phyloP scores from a whole-genome alignment of 2,329 filamentous ascomycete genomes.

The Aspergillus novofumigatus region DNA sequence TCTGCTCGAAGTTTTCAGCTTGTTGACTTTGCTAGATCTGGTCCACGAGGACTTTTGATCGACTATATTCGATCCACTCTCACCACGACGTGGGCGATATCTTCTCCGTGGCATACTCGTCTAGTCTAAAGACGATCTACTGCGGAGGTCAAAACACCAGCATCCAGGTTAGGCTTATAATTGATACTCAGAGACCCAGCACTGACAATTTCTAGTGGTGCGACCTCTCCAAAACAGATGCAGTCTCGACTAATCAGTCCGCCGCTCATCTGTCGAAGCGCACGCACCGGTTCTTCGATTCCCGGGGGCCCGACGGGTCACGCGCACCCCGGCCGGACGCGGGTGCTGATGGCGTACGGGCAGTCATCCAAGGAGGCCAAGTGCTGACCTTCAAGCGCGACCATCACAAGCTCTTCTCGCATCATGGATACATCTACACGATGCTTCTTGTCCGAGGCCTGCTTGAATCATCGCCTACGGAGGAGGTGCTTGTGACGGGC shows the following conservation, averaged over 20 bases:
- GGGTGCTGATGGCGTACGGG: constrained; percentile 47
- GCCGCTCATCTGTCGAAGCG: constrained; percentile 69
- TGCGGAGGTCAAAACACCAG: constrained; percentile 91
- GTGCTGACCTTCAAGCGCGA: constrained; percentile 76
- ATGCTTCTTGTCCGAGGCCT: constrained; percentile 81
- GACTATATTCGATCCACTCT: constrained; percentile 86
- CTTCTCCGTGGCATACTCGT: constrained; percentile 88
- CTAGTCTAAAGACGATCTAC: constrained; percentile 75
- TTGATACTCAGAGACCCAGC: neutral
- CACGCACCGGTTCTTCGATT: constrained; percentile 90
- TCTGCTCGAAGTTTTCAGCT: constrained; percentile 3
- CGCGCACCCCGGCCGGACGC: constrained; percentile 69
- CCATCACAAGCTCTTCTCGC: constrained; percentile 82
- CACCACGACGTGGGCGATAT: constrained; percentile 93
- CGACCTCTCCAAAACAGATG: constrained; percentile 60
- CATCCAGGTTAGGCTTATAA: constrained; percentile 61
- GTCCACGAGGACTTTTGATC: constrained; percentile 70
- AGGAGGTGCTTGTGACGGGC: constrained; percentile 81
- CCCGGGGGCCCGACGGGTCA: constrained; percentile 75
- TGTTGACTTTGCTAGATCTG: constrained; percentile 56
- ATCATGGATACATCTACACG: constrained; percentile 93
- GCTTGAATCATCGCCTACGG: constrained; percentile 59
- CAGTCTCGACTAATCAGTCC: constrained; percentile 60
- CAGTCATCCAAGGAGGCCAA: constrained; percentile 54
- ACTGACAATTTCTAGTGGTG: constrained; percentile 59